Evolutionary conservation across 169 alveolate genomes (phyloP), one percentile per base, ranked within the genome.

Genomic region (Eimeria tenella): DNA sequence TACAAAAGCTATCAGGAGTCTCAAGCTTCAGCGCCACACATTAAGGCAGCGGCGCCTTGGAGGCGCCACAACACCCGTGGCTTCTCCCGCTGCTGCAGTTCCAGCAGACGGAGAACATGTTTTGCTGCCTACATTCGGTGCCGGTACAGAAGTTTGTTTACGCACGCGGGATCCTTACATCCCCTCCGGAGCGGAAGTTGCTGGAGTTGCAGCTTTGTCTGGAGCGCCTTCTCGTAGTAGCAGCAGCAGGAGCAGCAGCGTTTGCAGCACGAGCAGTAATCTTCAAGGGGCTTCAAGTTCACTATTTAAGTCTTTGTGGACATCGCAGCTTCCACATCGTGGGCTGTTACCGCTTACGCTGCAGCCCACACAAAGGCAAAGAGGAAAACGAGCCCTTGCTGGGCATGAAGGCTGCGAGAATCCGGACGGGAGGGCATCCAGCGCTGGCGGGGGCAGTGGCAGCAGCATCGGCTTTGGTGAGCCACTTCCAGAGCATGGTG

Each of bases 191-290:
- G 74, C 89, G 23, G 89, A 53, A 23, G 56, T 65, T 81, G 74
- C 89, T 3, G 74, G 31, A 2, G 74, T 23, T 58, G 11, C 73
- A 56, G 31, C 89, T 9, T 56, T 49, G 19, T 53, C 89, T 4
- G 89, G 73, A 21, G 73, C 89, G 17, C 89, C 89, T n/a, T 81
- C 89, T 68, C 73, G 58, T 25, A 23, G 89, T 25, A 56, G 89
- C 89, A 81, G 89, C 89, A 81, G 89, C 89, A 81, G 89, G 55
- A 81, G 89, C 89, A 81, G 89, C 56, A 81, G 89, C 56, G 89
- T 58, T 10, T 55, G 89, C 58, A 81, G 89, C 73, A 53, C 89
- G 50, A 81, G 89, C 89, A 53, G 89, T 58, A 81, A 25, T 58
- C 25, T 53, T n/a, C 89, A 23, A 3, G 58, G 55, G 58, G 56